phyloP scores from a whole-genome alignment of 2,329 filamentous ascomycete genomes.

The Nothophaeocryptopus gaeumannii region DNA sequence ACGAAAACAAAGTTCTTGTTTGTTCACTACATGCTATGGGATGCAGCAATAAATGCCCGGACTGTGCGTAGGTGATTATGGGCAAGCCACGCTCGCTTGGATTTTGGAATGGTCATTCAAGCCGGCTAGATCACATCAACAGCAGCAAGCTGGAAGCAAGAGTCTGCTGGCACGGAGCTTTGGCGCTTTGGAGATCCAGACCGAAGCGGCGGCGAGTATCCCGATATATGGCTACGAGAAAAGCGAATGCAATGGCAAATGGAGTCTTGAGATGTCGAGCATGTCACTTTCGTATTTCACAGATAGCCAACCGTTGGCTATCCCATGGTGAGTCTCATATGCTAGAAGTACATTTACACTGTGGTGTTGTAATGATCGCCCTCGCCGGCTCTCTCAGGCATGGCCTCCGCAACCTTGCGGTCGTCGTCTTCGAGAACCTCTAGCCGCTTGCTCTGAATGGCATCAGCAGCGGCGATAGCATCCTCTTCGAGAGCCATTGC shows the following conservation, averaged over 20 bases:
- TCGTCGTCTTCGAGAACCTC: slow-evolving; percentile 38
- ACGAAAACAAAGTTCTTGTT: too few relatives aligned
- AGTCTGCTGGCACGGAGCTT: slow-evolving; percentile 57
- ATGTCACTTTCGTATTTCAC: too few relatives aligned
- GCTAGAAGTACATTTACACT: slow-evolving; percentile 33
- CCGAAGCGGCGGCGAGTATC: slow-evolving; percentile 59
- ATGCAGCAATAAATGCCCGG: too few relatives aligned
- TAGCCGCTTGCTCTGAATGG: slow-evolving; percentile 39
- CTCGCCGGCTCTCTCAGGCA: slow-evolving; percentile 45
- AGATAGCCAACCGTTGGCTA: too few relatives aligned
- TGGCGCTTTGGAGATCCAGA: slow-evolving; percentile 64
- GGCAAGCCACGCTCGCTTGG: too few relatives aligned
- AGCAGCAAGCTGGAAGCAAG: slow-evolving; percentile 51
- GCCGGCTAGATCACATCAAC: slow-evolving; percentile 43
- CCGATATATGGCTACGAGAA: too few relatives aligned
- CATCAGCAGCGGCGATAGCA: slow-evolving; percentile 41
- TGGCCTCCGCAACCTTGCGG: slow-evolving; percentile 41
- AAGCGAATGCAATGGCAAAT: too few relatives aligned
- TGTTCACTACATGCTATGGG: too few relatives aligned
- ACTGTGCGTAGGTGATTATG: too few relatives aligned
- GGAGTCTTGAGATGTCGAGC: too few relatives aligned
- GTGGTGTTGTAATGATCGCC: slow-evolving; percentile 49
- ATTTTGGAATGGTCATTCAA: slow-evolving; percentile 44
- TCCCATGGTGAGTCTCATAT: too few relatives aligned
- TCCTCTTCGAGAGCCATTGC: slow-evolving; percentile 35